Conservation (phyloP, 768 basidiomycete genomes). For the Lactarius tabidus region DNA sequence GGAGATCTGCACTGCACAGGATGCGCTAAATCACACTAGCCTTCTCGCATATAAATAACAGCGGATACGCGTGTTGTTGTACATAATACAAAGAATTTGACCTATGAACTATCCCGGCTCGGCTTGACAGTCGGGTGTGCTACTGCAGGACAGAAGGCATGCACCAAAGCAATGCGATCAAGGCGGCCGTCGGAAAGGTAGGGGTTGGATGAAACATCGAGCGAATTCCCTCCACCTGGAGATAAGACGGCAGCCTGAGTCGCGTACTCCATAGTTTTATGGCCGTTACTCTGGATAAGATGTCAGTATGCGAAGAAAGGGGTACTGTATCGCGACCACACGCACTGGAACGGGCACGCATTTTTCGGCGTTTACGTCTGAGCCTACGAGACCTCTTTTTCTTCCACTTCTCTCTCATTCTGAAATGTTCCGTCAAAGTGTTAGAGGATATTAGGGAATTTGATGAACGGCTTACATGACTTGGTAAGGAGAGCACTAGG, state of each 20-base stretch:
- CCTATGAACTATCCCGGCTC: conserved; percentile 24
- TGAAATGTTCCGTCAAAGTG: conserved; percentile 27
- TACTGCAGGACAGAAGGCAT: conserved; percentile 10
- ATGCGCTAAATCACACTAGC: background rate
- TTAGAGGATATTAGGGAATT: background rate
- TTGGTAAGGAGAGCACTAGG: conserved; percentile 24
- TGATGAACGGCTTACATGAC: conserved; percentile 21
- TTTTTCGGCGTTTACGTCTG: conserved; percentile 93
- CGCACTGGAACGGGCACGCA: conserved; percentile 91
- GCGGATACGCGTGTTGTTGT: conserved; percentile 13
- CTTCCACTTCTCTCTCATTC: conserved; percentile 97
- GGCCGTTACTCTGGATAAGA: conserved; percentile 35
- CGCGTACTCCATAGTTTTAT: conserved; percentile 19
- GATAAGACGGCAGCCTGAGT: background rate
- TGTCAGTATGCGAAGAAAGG: conserved; percentile 2
- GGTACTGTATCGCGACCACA: conserved; percentile 29
- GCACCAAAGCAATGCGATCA: conserved; percentile 13
- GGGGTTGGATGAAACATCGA: background rate
- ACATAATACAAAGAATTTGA: conserved; percentile 23
- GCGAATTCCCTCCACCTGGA: background rate
- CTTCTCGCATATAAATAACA: conserved; percentile 16
- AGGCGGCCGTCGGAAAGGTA: conserved; percentile 3
- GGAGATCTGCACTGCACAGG: background rate
- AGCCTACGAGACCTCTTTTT: conserved; percentile 92
- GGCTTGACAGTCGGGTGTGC: conserved; percentile 24